Conservation (phyloP, 1,284 basidiomycete genomes). For the Pseudozyma sp. region DNA sequence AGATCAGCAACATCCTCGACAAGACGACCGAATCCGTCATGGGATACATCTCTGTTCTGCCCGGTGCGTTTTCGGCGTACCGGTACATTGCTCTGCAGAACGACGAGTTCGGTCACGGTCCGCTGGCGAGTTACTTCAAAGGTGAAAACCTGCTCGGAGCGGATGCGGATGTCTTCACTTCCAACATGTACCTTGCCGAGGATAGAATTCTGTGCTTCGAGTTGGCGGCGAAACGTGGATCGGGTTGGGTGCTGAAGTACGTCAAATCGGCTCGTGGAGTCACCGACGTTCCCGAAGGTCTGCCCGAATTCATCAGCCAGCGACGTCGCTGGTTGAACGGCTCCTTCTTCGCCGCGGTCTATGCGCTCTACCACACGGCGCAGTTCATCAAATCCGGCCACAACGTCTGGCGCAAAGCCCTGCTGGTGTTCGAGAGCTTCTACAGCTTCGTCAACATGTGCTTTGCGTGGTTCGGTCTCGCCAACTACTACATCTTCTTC, state of each 20-base stretch:
- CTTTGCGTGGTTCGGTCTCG: constrained; percentile 89
- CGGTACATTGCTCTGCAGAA: constrained; percentile 91
- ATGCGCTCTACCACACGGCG: constrained; percentile 75
- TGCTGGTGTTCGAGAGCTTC: constrained; percentile 82
- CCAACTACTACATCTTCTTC: constrained; percentile 96
- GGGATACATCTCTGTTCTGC: constrained; percentile 66
- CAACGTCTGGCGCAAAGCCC: constrained; percentile 79
- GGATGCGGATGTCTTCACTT: constrained; percentile 94
- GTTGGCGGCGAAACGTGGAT: constrained; percentile 89
- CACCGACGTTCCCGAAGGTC: constrained; percentile 90
- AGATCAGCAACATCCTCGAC: constrained; percentile 67
- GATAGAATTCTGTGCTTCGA: constrained; percentile 94
- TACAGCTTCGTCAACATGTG: constrained; percentile 90
- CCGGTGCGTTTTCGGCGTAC: constrained; percentile 69
- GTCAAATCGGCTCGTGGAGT: constrained; percentile 95
- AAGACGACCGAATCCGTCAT: constrained; percentile 67
- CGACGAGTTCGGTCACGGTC: constrained; percentile 84
- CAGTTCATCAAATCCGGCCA: constrained; percentile 89
- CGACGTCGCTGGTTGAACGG: constrained; percentile 86
- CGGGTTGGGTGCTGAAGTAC: constrained; percentile 92
- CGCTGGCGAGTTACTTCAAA: constrained; percentile 94
- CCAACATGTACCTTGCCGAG: constrained; percentile 71
- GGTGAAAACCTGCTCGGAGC: constrained; percentile 90
- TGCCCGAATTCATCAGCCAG: constrained; percentile 95
- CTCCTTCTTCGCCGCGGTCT: constrained; percentile 90